Percentiles rank a stretch among this genome's conserved stretches.
Conservation (phyloP, 257 asterid genomes). For the Fraxinus americana region DNA sequence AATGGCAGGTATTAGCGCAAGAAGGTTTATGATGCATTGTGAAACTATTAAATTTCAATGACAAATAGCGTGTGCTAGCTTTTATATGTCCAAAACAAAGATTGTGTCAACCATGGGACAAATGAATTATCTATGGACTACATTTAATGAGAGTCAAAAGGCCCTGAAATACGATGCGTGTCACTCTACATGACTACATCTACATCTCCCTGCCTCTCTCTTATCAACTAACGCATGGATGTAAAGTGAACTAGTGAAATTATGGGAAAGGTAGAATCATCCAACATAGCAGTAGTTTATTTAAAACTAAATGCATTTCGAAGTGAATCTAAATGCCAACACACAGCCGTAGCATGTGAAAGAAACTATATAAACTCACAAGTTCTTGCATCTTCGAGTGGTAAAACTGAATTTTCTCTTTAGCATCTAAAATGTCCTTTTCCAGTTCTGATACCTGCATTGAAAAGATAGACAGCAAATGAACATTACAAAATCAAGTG, state of each 20-base stretch:
- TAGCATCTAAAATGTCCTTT: conserved; percentile 89
- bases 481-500: conserved; percentile 13
- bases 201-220: not conserved
- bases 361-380: conserved; percentile 52
- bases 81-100: not conserved
- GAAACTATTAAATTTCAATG: not conserved
- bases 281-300: not conserved
- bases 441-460: conserved; percentile 92
- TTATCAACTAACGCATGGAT: not conserved
- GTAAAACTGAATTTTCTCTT: conserved; percentile 81
- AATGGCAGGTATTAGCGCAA: conserved; percentile 27
- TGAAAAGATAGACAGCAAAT: conserved; percentile 22
- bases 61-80: not conserved
- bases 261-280: not conserved
- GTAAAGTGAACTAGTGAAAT: not conserved
- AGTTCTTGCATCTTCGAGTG: conserved; percentile 97
- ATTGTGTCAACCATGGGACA: not conserved
- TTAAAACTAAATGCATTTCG: not conserved
- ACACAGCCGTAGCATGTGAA: not conserved
- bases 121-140: not conserved
- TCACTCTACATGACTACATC: not conserved
- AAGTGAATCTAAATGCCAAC: conserved; percentile 13
- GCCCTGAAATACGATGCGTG: not conserved
- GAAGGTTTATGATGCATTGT: conserved; percentile 16
- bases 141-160: not conserved